A percentile compares a stretch with the other conserved stretches of the same genome.
These are phyloP conservation scores for Ceratocystiopsis brevicomis DNA, from an alignment of 2,329 filamentous ascomycete genomes.

Conservation along the genomic window DNA sequence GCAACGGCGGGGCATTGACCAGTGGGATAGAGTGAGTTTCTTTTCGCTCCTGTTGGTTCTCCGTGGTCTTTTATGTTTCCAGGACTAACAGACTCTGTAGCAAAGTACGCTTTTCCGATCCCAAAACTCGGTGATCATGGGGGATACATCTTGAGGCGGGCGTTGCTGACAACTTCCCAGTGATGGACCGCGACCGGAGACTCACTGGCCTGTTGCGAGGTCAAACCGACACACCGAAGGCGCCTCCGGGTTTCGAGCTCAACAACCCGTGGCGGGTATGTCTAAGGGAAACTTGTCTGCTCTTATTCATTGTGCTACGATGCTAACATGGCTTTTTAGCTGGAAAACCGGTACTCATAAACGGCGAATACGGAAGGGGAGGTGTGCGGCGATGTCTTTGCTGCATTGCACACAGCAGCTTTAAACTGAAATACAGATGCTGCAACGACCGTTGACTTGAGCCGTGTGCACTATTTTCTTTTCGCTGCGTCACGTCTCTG, in stretches of 20 bases:
- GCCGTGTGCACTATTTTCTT: background rate
- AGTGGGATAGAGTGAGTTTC: slow-evolving; percentile 39
- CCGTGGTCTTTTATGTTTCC: too few relatives aligned
- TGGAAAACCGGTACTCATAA: too few relatives aligned
- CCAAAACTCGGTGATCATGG: background rate
- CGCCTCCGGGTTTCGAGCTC: slow-evolving; percentile 40
- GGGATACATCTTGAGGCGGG: background rate
- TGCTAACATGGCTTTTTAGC: too few relatives aligned
- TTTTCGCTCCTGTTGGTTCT: background rate
- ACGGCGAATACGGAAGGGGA: too few relatives aligned
- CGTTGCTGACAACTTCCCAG: slow-evolving; percentile 16
- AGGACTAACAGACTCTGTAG: slow-evolving; percentile 20
- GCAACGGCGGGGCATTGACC: slow-evolving; percentile 38
- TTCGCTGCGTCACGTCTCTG: background rate
- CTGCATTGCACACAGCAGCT: too few relatives aligned
- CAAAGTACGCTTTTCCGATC: slow-evolving; percentile 27
- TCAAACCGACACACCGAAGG: slow-evolving; percentile 34
- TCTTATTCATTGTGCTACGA: too few relatives aligned
- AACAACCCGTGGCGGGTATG: slow-evolving; percentile 46
- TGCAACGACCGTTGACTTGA: too few relatives aligned
- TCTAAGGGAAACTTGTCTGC: slow-evolving; percentile 2
- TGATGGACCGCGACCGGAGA: slow-evolving; percentile 47
- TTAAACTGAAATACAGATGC: too few relatives aligned
- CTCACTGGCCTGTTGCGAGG: slow-evolving; percentile 40
- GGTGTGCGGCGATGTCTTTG: too few relatives aligned